Conservation (phyloP, 306 rosid species). For the Trifolium fragiferum region DNA sequence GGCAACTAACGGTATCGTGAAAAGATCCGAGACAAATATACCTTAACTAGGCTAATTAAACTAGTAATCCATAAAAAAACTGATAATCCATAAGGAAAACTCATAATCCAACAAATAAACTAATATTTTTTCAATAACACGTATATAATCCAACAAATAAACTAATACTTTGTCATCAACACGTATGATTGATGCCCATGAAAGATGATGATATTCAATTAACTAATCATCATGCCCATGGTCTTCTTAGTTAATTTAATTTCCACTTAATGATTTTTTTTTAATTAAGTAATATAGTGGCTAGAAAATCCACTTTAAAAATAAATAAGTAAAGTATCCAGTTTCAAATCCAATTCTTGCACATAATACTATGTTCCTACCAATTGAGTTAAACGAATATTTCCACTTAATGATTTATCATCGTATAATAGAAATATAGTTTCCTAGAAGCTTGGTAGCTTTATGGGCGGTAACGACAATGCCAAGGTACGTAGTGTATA, state of each 20-base stretch:
- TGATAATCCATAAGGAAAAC: constrained; percentile 8
- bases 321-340: too few relatives aligned
- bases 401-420: constrained; percentile 1
- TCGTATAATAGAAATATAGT: constrained; percentile 19
- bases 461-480: constrained; percentile 43
- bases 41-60: constrained; percentile 33
- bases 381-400: too few relatives aligned
- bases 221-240: not conserved
- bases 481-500: constrained; percentile 20
- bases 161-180: constrained; percentile 40
- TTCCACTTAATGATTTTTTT: constrained; percentile 16
- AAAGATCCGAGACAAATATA: constrained; percentile 47
- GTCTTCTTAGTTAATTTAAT: constrained; percentile 9
- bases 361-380: too few relatives aligned
- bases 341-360: too few relatives aligned
- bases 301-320: too few relatives aligned
- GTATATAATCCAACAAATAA: constrained; percentile 39
- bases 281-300: too few relatives aligned
- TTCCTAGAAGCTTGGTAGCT: constrained; percentile 53
- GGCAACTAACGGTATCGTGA: constrained; percentile 31
- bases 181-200: constrained; percentile 10
- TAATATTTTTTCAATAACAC: constrained; percentile 37
- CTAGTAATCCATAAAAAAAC: constrained; percentile 8
- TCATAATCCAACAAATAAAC: constrained; percentile 40
- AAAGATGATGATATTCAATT: constrained; percentile 41